Evolutionary conservation across 2,329 filamentous ascomycete species (phyloP), one percentile per base, ranked within the genome.

Genomic region (Calonectria honghensis): DNA sequence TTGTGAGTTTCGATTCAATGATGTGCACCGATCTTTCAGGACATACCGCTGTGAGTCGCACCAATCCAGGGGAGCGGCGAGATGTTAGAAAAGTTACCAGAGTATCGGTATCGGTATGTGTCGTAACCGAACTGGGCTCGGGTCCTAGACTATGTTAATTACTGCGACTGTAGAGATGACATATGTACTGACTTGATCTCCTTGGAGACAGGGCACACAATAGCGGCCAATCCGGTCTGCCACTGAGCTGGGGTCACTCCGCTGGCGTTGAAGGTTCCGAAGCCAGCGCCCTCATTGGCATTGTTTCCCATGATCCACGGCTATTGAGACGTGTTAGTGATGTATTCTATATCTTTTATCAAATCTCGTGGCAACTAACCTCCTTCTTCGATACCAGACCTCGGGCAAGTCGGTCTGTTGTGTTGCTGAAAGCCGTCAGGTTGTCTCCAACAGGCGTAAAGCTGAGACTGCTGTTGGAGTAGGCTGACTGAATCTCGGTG

Each of bases 81-180:
- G 18, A 87, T 73, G 68, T 85, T 85, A 24, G 80, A 81, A 70
- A 85, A 87, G 71, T 86, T 87, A 6, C 85, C 85, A 9, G 82
- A 81, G 61, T 87, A 87, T 66, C 85, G 82, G 74, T 86, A 87
- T 27, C 85, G 83, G 73, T 86, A 86, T 0, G 85, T 87, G 10
- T 64, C 64, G n/a, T 73, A 75, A 2, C 70, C 75, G 50, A 67
- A 73, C 48, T 76, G 68, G 24, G 68, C 70, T n/a, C 75, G 73
- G 9, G 59, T 51, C 35, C 75, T 76, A n/a, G 14, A n/a, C 3
- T 9, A 27, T 35, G 6, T 75, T 54, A 76, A 27, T 10, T 5
- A 4, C 20, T 35, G 31, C 4, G 20, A 13, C 14, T 9, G 2
- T 35, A 24, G 41, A 27, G 4, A 20, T 37, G 6, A 0, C 0